Base-by-base conservation (phyloP, 2,329 filamentous ascomycete species). In the Xylariaceae sp. region DNA sequence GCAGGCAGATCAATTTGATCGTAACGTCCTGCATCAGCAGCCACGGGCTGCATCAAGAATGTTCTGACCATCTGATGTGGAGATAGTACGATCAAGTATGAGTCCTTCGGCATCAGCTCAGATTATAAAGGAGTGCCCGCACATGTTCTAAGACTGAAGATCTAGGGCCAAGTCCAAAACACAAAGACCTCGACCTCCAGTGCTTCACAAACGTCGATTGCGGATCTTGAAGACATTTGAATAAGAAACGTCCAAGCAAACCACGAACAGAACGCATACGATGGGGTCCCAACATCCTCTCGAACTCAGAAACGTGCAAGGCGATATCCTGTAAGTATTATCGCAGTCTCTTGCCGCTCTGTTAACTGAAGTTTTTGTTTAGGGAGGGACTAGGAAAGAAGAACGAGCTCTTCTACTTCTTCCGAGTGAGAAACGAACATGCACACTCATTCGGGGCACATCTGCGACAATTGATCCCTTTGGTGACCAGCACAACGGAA, bases 361-460 rank as follows among this genome's bases (percentile, higher is more conserved):
- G n/a, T 44, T 0, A 7, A 30, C 61, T 65, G 15, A 65, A n/a
- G 1, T 18, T 11, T 5, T 10, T 8, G 3, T 4, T 48, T 23
- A 65, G 63, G 2, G 61, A 65, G 17, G 63, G 63, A 5, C 55
- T 65, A 7, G 63, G 61, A 2, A 65, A 65, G 55, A 65, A 63
- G 48, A 37, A 63, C 11, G 54, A 65, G 48, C 30, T 17, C 17
- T 63, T 63, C 53, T 51, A 56, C 35, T 65, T 65, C 49, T 65
- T 65, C 37, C 57, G 59, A 15, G 44, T 65, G 47, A 58, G 53
- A 39, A 15, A 37, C n/a, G 53, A 54, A 5, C 51, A 60, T 18
- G 57, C 35, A 35, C n/a, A 45, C 10, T 3, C 18, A 5, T 65
- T 65, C 53, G 61, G 63, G 1, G 11, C 53, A 2, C 18, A 60